Evolutionary conservation across 2,329 filamentous ascomycete genomes (phyloP).

Genomic region (Paecilomyces variotii): DNA sequence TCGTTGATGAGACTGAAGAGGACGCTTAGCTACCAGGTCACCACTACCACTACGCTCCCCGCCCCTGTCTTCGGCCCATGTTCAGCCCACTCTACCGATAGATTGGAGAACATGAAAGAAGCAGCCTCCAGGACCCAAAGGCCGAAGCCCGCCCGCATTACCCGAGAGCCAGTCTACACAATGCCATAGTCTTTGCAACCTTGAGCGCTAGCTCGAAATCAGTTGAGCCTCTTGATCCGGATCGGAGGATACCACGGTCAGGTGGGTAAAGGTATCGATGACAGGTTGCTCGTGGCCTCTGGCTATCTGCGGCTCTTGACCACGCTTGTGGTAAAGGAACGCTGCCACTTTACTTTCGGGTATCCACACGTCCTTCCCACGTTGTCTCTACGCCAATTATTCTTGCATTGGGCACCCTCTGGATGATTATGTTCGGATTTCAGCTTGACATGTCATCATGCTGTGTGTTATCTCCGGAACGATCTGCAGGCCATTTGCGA

Average conservation of each 20-base stretch:
- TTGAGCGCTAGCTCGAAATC: neutral
- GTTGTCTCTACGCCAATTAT: conserved; percentile 4
- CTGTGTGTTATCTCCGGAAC: neutral
- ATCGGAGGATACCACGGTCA: neutral
- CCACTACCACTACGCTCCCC: neutral
- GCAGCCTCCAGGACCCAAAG: neutral
- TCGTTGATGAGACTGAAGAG: neutral
- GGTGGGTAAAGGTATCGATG: neutral
- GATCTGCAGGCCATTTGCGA: neutral
- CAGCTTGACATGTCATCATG: conserved; percentile 1
- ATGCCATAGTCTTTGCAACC: neutral
- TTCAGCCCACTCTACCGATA: neutral
- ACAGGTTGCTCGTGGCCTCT: conserved; percentile 8
- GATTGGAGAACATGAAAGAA: neutral
- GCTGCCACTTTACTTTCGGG: conserved; percentile 1
- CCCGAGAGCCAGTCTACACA: neutral
- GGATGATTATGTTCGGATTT: neutral
- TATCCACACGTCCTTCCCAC: conserved; percentile 8
- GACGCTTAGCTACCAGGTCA: neutral
- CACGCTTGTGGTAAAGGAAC: neutral
- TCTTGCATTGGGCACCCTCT: neutral
- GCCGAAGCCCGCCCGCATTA: neutral
- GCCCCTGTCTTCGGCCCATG: neutral
- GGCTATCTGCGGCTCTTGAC: neutral
- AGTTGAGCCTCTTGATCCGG: neutral